Evolutionary conservation across 192 early-diverging fungal species (phyloP).

Genomic region (Umbelopsis vinacea): DNA sequence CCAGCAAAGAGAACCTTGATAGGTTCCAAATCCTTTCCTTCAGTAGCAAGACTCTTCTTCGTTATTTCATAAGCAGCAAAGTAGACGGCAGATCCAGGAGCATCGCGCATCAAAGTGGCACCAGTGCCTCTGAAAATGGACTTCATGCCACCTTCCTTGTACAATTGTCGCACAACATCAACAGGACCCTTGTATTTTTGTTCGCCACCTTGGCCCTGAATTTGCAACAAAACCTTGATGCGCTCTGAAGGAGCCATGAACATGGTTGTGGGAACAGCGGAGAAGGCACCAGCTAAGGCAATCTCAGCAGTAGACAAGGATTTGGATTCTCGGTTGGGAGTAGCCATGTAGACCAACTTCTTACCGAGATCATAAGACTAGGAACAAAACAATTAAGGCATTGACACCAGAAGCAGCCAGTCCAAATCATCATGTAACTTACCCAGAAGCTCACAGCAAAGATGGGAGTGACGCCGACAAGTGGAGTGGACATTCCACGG

Average conservation of each 20-base stretch:
- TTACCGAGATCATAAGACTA: constrained; percentile 78
- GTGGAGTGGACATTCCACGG: constrained; percentile 92
- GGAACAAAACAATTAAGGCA: constrained; percentile 23
- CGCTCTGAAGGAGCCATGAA: constrained; percentile 96
- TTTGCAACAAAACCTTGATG: constrained; percentile 93
- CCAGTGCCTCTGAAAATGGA: constrained; percentile 92
- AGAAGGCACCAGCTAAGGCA: constrained; percentile 91
- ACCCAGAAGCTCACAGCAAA: constrained; percentile 96
- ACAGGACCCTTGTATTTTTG: constrained; percentile 89
- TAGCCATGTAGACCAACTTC: constrained; percentile 63
- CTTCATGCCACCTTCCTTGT: constrained; percentile 84
- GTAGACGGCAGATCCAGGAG: constrained; percentile 93
- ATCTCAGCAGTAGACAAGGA: constrained; percentile 78
- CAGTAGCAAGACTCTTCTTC: constrained; percentile 42
- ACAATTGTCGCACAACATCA: constrained; percentile 83
- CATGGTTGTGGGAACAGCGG: constrained; percentile 92
- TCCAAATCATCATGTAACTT: constrained; percentile 15
- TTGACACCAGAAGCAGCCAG: no score
- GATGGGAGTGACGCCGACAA: constrained; percentile 94
- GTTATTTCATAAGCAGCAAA: constrained; percentile 76
- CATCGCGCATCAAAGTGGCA: constrained; percentile 92
- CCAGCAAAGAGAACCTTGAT: constrained; percentile 86
- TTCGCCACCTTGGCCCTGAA: constrained; percentile 60
- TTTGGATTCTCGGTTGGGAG: constrained; percentile 56
- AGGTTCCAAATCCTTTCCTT: constrained; percentile 58